Evolutionary conservation across 2,329 filamentous ascomycete genomes (phyloP), one percentile per base, ranked within the genome.

Genomic region (Plectosphaerella cucumerina): DNA sequence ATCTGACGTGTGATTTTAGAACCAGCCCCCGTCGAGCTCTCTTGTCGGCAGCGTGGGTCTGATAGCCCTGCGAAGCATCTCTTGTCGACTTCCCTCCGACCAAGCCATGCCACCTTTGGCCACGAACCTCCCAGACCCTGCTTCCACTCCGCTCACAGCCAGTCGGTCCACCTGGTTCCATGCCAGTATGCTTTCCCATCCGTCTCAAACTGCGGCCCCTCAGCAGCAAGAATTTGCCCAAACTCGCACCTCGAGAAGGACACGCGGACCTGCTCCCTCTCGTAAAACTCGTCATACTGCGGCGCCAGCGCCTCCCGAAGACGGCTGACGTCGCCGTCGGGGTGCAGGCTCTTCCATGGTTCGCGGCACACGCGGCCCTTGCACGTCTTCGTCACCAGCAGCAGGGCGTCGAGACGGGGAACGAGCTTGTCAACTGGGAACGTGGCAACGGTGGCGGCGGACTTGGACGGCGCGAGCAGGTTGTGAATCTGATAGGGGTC

Each of bases 321-420:
- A 21, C 62, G 79, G 21, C 62, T 61, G 1, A 85, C 81, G 23
- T 72, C 60, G 1, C 77, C 78, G 1, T 64, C 65, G 0, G 81
- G 81, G 56, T 85, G 81, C 3, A 86, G 65, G 2, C 71, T 70
- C 15, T 67, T 66, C 83, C 83, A 86, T 0, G 83, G 83, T 21
- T 75, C 64, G 5, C 73, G 66, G 57, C 83, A 86, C 0, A 71
- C 70, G 10, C 68, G 57, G 8, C 72, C 77, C 59, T 78, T 77
- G 65, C 83, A 86, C 4, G 78, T 78, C 65, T 86, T 86, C 21
- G 82, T 69, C 1, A 84, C 78, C 53, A 86, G 67, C 44, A 85
- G 69, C 2, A 86, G 69, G 2, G 80, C 69, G 53, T 86, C 82
- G 0, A 87, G 71, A 2, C 81, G 75, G 21, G 70, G 65, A 3